Conservation (phyloP, 2,329 filamentous ascomycete genomes). For the Didymella pomorum region DNA sequence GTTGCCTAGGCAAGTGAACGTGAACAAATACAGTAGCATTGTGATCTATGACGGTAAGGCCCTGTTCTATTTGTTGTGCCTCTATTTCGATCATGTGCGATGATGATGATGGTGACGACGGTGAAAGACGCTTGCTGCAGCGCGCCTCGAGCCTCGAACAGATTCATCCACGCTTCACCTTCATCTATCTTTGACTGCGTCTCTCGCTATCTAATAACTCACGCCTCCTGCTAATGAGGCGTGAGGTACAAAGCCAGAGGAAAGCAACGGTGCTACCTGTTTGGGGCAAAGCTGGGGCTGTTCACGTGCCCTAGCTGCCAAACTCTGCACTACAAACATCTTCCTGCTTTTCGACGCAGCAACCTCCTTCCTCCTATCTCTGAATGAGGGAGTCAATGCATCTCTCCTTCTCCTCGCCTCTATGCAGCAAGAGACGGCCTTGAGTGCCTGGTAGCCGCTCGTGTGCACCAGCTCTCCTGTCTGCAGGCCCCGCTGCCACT, state of each 20-base stretch:
- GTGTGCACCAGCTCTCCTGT: constrained; percentile 33
- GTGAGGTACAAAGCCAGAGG: constrained; percentile 76
- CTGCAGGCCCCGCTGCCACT: constrained; percentile 36
- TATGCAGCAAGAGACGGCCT: constrained; percentile 24
- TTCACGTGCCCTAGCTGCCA: constrained; percentile 43
- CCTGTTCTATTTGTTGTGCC: not conserved
- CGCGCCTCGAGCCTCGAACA: not conserved
- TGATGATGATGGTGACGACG: not conserved
- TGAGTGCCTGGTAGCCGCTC: constrained; percentile 36
- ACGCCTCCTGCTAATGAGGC: constrained; percentile 60
- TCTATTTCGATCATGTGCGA: not conserved
- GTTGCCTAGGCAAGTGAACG: constrained; percentile 42
- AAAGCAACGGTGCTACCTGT: constrained; percentile 57
- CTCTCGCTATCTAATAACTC: constrained; percentile 79
- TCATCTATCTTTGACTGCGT: not conserved
- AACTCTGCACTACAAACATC: constrained; percentile 39
- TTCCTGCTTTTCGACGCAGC: constrained; percentile 31
- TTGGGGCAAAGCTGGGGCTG: constrained; percentile 32
- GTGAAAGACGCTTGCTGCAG: not conserved
- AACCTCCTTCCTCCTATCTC: constrained; percentile 37
- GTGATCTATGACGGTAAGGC: constrained; percentile 6
- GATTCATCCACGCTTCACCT: not conserved
- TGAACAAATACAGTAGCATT: not conserved
- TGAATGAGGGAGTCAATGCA: constrained; percentile 5
- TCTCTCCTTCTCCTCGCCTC: constrained; percentile 14